Base-by-base conservation (phyloP, 805 yeast species). In the Candida sithepensis region DNA sequence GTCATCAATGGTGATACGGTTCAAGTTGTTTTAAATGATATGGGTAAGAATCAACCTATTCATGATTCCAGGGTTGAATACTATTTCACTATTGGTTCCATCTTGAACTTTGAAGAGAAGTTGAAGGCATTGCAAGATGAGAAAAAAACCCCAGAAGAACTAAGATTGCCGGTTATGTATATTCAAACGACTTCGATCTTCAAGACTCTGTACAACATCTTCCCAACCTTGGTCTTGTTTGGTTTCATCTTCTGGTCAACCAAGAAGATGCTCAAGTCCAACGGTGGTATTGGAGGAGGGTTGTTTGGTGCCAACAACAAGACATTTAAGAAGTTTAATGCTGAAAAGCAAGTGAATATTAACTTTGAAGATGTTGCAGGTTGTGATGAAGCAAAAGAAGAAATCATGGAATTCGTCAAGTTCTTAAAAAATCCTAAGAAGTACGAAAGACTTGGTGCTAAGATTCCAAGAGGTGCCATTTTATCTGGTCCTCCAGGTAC, bases 401-500 rank as follows among this genome's bases (percentile, higher is more conserved):
- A 90, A 70, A 89, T 90, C 55, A 87, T 89, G 96, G 97, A 90
- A 68, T 90, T 90, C 72, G 97, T 90, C 46, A 82, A 84, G 63
- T 90, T 90, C 61, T 75, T 90, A 67, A 90, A 88, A 66, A 78
- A 88, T 51, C 97, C 97, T 9, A 70, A 73, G 42, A 87, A 88
- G 64, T 90, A 88, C 68, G 96, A 89, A 67, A 81, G 77, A 52
- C 73, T 90, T 48, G 97, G 97, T 41, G 97, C 97, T 10, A 88
- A 89, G 66, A 90, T 90, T 53, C 97, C 97, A 46, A 77, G 97
- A 65, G 97, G 97, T 64, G 97, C 97, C 6, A 87, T 90, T 54
- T 70, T 90, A 43, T 85, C 95, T 12, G 97, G 97, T 55, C 95
- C 96, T 16, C 97, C 97, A 39, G 97, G 97, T 73, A 90, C 97